Base-by-base conservation (phyloP, 1,284 basidiomycete species). In the Leccinum pseudoinsigne region DNA sequence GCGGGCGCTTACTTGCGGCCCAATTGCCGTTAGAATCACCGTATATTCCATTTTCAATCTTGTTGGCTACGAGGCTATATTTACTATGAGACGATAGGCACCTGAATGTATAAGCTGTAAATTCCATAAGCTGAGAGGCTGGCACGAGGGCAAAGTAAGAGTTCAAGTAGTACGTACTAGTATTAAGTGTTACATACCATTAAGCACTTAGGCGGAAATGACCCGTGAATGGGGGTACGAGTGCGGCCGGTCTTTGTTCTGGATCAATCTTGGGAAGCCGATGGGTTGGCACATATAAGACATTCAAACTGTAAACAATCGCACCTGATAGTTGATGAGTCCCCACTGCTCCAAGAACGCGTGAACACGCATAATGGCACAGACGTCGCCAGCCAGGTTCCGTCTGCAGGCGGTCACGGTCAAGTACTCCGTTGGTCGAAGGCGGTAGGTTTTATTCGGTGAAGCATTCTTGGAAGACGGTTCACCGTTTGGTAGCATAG, bases 291-390 rank as follows among this genome's bases (percentile, higher is more conserved):
- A 23, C 47, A 50, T 21, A 21, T 50, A 23, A 50, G 12, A 50
- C 47, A 23, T 50, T 12, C n/a, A 4, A 38, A 58, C 1, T 18
- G 3, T 16, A 70, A 75, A 61, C 38, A 61, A 62, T 18, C 57
- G 62, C 69, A 94, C 95, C 84, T 97, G 97, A 75, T 99, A 99
- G 81, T 99, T 99, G 76, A 99, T 92, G 64, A 99, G 82, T 0
- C 97, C 97, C 97, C 97, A 99, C 74, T 98, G 97, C 77, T 99
- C 97, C 51, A 99, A 83, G 77, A 99, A 98, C 16, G 95, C 96
- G 77, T 99, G 97, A 1, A 99, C 97, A 59, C 97, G 88, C 96
- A 98, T 98, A 74, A 99, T 94, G 28, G 95, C 95, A 73, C 97
- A 98, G 9, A 99, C 97, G 76, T 99, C 97, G 61, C 97, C 97